Evolutionary conservation across 2,329 filamentous ascomycete species (phyloP), one percentile per base, ranked within the genome.

Genomic region (Dothistroma septosporum): DNA sequence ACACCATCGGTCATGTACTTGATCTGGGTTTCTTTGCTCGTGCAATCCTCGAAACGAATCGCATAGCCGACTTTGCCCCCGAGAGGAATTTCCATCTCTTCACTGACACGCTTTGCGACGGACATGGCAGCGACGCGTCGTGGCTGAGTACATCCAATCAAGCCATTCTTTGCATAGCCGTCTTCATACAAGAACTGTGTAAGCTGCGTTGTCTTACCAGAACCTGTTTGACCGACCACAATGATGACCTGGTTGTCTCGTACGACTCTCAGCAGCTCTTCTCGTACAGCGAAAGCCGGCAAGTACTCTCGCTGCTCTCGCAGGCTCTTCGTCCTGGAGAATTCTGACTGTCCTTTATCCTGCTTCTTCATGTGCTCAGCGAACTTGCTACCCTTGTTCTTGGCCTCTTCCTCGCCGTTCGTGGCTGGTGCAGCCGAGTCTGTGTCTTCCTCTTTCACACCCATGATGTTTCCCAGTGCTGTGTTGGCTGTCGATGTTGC

Each of bases 1-100:
- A 99, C 91, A 79, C 94, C 94, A 71, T 99, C 95, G 0, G 94
- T 99, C 92, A 99, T 97, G 76, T 99, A 99, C 77, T 99, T 99
- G 78, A 99, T 97, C 61, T 88, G 82, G 0, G 94, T 99, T 60
- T 97, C 89, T 68, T 92, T 91, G 79, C 91, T 96, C 1, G 94
- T 99, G 75, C 92, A 97, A 74, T 99, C 95, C 73, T 99, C 94
- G 70, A 99, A 99, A 57, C 94, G 92, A 73, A 99, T 99, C 0
- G 94, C 92, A 75, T 99, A 99, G 32, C 94, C 94, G 41, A 99
- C 95, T 0, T 88, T 84, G 59, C 88, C 87, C 53, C 94, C 94
- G 10, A 99, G 80, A 59, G 88, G 88, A 49, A 96, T 92, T 68
- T 96, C 90, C 95, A 99, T 99, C 78, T 99, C 94, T 77, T 99